Evolutionary conservation across 495 filamentous ascomycete species (phyloP), one percentile per base, ranked within the genome.

Genomic region (Penicillium cataractarum): DNA sequence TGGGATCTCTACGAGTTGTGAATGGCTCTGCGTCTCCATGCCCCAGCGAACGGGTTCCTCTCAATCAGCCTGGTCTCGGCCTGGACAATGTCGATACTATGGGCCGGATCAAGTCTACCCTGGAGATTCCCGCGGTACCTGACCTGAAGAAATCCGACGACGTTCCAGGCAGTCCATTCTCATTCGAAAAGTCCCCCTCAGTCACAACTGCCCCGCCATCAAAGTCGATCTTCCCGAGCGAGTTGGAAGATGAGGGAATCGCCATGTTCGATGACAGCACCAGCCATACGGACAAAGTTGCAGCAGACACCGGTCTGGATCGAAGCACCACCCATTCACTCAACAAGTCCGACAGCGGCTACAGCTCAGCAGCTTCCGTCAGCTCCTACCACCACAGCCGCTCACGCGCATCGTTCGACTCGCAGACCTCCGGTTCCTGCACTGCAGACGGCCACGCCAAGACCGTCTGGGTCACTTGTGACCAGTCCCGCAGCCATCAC

Each of bases 1-100:
- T 82, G 21, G 82, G 82, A 19, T 83, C 81, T 15, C 58, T 84
- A 51, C 76, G 80, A 15, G 77, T 84, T 4, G 82, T 82, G 2
- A 84, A 84, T 59, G 76, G 76, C 9, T 77, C 76, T 49, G 62
- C 65, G 26, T 83, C 80, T 17, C 80, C 81, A 2, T 78, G 73
- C 42, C 68, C 76, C n/a, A 77, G 75, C 42, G 73, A 79, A 24
- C 75, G 73, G 10, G 65, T 65, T 31, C 68, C 70, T 22, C 53
- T 75, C 1, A 63, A 58, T 27, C 57, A 37, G 17, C 37, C 67
- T 4, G 66, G 70, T 17, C 42, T 66, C 10, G 69, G 60, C 1
- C 42, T 62, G n/a, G 65, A 65, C 12, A 55, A 57, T 44, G 27
- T 66, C 17, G 35, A 71, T 32, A 51, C 49, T 3, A 12, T 31